Evolutionary conservation across 129 eudicot genomes (phyloP), one percentile per base, ranked within the genome.

Genomic region (Apium graveolens): DNA sequence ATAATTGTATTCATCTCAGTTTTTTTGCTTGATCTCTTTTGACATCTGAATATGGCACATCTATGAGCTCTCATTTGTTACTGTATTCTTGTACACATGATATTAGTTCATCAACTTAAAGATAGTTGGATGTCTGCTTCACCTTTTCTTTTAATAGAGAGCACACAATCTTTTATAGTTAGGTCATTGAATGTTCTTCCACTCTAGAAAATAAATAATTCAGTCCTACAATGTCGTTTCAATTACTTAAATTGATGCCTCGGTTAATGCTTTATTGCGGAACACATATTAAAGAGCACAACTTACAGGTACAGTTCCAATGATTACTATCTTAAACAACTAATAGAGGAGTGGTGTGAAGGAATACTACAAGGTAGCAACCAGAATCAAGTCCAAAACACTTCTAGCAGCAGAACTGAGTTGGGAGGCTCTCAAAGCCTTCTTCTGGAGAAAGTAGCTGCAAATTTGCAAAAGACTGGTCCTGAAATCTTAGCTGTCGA

Each of bases 271-370:
- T 72, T 41, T 72, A 72, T 39, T 72, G 34, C 6, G 31, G 31
- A 38, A 41, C 16, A 24, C 26, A 42, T 66, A 77, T 37, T 20
- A 12, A 41, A 51, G 26, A 62, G 39, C 60, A 18, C 2, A 78
- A 69, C 81, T 45, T 83, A 83, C 83, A 95, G 98, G 86, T 90
- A 86, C 71, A 90, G 86, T 79, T 81, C 98, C 76, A 91, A 91
- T 84, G 98, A 95, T 85, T 88, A 90, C 82, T 91, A 86, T 90
- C 97, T 95, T 24, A 90, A 90, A 84, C 91, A 87, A 84, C 91
- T 95, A 74, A 88, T 95, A 76, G 98, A 90, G 82, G 97, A 95
- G 81, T 95, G 98, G 98, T 91, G 97, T 76, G 98, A 95, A 90
- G 98, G 96, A 39, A 89, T 88, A 76, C 81, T 91, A 83, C 96